These are phyloP conservation scores for Botrytis hyacinthi DNA, from an alignment of 2,329 filamentous ascomycete genomes.

Conservation along the genomic window DNA sequence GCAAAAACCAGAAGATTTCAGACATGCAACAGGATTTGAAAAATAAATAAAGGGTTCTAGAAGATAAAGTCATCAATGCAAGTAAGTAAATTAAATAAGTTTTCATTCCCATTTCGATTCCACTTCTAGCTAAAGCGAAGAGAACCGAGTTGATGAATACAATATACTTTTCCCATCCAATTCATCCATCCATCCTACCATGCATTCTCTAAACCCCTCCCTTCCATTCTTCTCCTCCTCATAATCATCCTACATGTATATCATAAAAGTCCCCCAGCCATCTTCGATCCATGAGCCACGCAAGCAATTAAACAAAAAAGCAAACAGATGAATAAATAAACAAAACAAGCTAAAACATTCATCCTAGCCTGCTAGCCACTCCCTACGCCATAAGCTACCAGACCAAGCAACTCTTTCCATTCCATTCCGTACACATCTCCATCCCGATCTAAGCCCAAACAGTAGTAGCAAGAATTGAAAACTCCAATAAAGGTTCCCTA, in stretches of 20 bases:
- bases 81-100: neutral
- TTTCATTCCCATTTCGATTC: neutral
- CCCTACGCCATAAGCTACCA: neutral
- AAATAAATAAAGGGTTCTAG: rapidly evolving
- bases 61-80: neutral
- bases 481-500: constrained; percentile 1
- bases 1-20: too few relatives aligned
- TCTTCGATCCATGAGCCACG: neutral
- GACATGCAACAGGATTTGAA: too few relatives aligned
- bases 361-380: neutral
- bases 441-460: neutral
- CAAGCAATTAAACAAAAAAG: neutral
- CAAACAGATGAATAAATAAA: neutral
- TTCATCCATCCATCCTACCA: neutral
- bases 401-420: neutral
- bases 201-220: neutral
- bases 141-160: neutral
- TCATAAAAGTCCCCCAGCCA: neutral
- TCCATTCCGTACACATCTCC: constrained; percentile 1
- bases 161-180: neutral
- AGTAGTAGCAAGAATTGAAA: neutral
- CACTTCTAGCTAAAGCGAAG: neutral
- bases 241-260: neutral
- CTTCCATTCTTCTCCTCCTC: neutral
- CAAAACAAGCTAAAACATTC: neutral